Evolutionary conservation across 805 yeast species (phyloP).

Genomic region (Saturnispora bothae): DNA sequence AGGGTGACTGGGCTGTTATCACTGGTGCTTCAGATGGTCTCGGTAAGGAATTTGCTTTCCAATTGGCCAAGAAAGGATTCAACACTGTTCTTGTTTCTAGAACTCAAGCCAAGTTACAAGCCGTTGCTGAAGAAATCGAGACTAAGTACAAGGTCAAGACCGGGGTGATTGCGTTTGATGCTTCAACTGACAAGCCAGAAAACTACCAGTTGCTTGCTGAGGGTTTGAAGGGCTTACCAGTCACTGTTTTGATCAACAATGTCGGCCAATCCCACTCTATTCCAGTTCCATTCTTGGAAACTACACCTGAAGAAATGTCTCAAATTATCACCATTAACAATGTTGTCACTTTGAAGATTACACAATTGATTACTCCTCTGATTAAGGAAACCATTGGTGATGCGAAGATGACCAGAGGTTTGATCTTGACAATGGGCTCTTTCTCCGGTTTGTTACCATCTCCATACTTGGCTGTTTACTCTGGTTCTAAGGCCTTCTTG

Average conservation of each 20-base stretch:
- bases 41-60: slow-evolving; percentile 84
- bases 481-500: slow-evolving; percentile 92
- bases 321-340: slow-evolving; percentile 80
- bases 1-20: slow-evolving; percentile 81
- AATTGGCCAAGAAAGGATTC: slow-evolving; percentile 78
- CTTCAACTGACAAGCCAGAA: slow-evolving; percentile 46
- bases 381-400: slow-evolving; percentile 44
- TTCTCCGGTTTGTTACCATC: slow-evolving; percentile 92
- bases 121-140: slow-evolving; percentile 52
- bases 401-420: slow-evolving; percentile 41
- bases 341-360: slow-evolving; percentile 71
- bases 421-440: slow-evolving; percentile 91
- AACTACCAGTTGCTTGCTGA: slow-evolving; percentile 45
- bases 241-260: slow-evolving; percentile 76
- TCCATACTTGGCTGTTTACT: slow-evolving; percentile 84
- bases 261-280: slow-evolving; percentile 93
- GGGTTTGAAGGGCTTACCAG: slow-evolving; percentile 41
- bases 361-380: slow-evolving; percentile 69
- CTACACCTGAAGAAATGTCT: slow-evolving; percentile 61
- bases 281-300: slow-evolving; percentile 87
- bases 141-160: slow-evolving; percentile 51
- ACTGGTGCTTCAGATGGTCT: slow-evolving; percentile 98
- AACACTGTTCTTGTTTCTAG: slow-evolving; percentile 79
- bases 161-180: slow-evolving; percentile 66
- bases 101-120: slow-evolving; percentile 60